Conservation (phyloP, 2,329 filamentous ascomycete genomes). For the Aspergillus quadricinctus region DNA sequence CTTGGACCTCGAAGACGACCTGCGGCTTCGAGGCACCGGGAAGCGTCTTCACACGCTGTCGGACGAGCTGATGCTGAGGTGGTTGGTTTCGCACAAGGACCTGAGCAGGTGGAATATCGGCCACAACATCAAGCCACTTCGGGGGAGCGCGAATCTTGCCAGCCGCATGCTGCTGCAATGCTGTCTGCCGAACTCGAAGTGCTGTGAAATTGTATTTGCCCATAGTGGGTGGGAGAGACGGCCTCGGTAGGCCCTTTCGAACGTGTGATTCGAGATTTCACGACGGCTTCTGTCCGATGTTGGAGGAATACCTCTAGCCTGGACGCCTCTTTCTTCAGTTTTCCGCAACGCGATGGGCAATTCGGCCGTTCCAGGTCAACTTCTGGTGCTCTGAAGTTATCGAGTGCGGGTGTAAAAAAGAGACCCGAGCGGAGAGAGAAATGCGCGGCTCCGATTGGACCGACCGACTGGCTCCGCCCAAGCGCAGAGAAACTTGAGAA, state of each 20-base stretch:
- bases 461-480: slow-evolving; percentile 26
- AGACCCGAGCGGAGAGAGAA: slow-evolving; percentile 21
- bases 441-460: slow-evolving; percentile 35
- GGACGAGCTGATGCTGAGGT: slow-evolving; percentile 40
- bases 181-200: slow-evolving; percentile 42
- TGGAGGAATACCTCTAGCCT: not conserved
- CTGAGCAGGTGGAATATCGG: slow-evolving; percentile 57
- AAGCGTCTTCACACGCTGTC: slow-evolving; percentile 34
- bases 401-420: slow-evolving; percentile 30
- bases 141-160: slow-evolving; percentile 35
- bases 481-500: slow-evolving; percentile 2
- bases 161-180: slow-evolving; percentile 34
- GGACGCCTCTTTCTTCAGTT: not conserved
- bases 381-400: not conserved
- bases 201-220: slow-evolving; percentile 46
- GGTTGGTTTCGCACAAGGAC: slow-evolving; percentile 56
- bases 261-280: not conserved
- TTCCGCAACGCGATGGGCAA: not conserved
- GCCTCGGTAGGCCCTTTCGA: not conserved
- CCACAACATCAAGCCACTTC: slow-evolving; percentile 54
- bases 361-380: not conserved
- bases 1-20: slow-evolving; percentile 33
- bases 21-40: slow-evolving; percentile 26
- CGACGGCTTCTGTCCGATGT: slow-evolving; percentile 1
- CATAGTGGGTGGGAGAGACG: slow-evolving; percentile 27